Evolutionary conservation across 2,329 filamentous ascomycete genomes (phyloP).

Genomic region (Trichophyton rubrum): DNA sequence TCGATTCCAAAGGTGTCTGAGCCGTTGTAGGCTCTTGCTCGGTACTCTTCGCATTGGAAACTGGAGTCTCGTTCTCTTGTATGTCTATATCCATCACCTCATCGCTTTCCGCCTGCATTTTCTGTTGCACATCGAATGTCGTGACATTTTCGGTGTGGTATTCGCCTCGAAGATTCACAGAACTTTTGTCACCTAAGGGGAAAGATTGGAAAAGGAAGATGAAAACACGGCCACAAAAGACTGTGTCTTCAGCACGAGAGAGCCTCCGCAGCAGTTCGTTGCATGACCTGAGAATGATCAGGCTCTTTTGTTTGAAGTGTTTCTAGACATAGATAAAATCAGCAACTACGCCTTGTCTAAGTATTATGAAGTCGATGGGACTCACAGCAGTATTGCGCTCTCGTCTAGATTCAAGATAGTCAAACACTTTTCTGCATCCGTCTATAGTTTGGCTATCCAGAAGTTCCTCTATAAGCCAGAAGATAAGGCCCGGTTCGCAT

Average conservation of each 20-base stretch:
- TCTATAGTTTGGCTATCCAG: conserved; percentile 92
- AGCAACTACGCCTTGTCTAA: neutral
- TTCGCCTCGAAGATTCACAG: conserved; percentile 89
- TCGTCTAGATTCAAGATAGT: conserved; percentile 85
- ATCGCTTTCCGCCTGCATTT: conserved; percentile 24
- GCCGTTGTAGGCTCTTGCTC: conserved; percentile 6
- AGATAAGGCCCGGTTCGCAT: conserved; percentile 66
- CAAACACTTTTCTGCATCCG: conserved; percentile 81
- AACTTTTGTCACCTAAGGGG: conserved; percentile 89
- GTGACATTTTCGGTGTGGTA: conserved; percentile 95
- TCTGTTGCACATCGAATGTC: conserved; percentile 53
- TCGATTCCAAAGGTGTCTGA: neutral
- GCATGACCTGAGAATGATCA: conserved; percentile 84
- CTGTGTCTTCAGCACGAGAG: conserved; percentile 91
- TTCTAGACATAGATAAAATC: conserved; percentile 25
- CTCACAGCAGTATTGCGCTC: conserved; percentile 70
- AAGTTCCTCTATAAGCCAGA: conserved; percentile 87
- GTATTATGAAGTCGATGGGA: neutral
- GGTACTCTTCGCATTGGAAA: conserved; percentile 10
- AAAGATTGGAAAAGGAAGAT: conserved; percentile 99
- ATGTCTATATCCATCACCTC: conserved; percentile 58
- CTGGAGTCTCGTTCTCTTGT: conserved; percentile 24
- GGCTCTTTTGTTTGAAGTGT: conserved; percentile 68
- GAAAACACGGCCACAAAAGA: conserved; percentile 94
- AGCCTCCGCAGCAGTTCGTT: conserved; percentile 88